A percentile compares a stretch with the other conserved stretches of the same genome.
Evolutionary conservation across 352 stramenopile genomes (phyloP).

Genomic region (Ophiocytium majus): DNA sequence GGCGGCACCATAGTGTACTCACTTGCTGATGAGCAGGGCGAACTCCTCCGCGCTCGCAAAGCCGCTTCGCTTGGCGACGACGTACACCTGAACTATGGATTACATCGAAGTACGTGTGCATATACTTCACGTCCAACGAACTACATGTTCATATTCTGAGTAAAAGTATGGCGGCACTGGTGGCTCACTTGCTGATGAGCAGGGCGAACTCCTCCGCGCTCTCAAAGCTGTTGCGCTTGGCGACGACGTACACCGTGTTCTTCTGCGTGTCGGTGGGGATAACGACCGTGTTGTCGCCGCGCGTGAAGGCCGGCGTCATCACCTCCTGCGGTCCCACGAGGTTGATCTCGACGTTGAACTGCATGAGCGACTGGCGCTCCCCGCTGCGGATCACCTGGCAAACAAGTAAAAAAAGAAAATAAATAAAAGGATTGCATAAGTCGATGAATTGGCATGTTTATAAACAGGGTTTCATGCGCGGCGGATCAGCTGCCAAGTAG

Average conservation of each 20-base stretch:
- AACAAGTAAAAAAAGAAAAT: not conserved
- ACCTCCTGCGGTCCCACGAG: slow-evolving; percentile 73
- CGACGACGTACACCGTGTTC: slow-evolving; percentile 80
- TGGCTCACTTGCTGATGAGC: slow-evolving; percentile 67
- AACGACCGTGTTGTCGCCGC: slow-evolving; percentile 75
- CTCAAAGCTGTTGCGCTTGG: slow-evolving; percentile 77
- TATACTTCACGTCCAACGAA: not conserved
- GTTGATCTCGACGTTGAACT: slow-evolving; percentile 75
- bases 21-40: slow-evolving; percentile 67
- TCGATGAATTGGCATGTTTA: not conserved
- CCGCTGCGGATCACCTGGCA: slow-evolving; percentile 66
- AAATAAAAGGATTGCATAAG: not conserved
- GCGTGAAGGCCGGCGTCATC: slow-evolving; percentile 72
- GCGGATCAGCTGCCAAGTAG: too few relatives aligned
- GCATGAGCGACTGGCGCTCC: slow-evolving; percentile 70
- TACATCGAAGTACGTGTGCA: too few relatives aligned
- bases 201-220: slow-evolving; percentile 79
- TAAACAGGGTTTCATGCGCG: too few relatives aligned
- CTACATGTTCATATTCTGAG: not conserved
- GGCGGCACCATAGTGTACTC: too few relatives aligned
- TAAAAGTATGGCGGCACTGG: not conserved
- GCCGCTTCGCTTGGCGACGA: slow-evolving; percentile 76
- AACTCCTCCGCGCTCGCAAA: slow-evolving; percentile 80
- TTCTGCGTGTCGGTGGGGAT: slow-evolving; percentile 81
- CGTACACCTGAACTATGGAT: slow-evolving; percentile 65